Evolutionary conservation across 257 asterid genomes (phyloP), one percentile per base, ranked within the genome.

Genomic region (Nicotiana attenuata): DNA sequence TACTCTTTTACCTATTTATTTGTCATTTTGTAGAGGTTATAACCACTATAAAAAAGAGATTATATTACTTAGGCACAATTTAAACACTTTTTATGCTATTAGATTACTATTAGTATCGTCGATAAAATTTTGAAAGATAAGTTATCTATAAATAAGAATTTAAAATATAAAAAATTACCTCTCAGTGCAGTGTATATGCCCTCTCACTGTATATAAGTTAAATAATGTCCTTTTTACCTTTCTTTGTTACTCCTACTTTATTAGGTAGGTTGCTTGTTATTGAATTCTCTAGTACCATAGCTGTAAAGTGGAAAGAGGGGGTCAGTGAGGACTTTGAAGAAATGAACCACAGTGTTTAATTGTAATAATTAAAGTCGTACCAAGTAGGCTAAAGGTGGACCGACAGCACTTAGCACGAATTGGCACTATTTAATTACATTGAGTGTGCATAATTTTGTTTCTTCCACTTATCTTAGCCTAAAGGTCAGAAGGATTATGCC

Each of bases 381-480:
- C 45, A 77, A 52, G 75, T 15, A 52, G 66, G 81, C 81, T 41
- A 78, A 78, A 33, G 24, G 24, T 59, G 31, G 38, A 47, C 82
- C 82, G 41, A 6, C 59, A 20, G 7, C 38, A 8, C 75, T 38
- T 20, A 14, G 28, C 24, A 57, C 68, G 15, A 20, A 56, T 78
- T 57, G 17, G 24, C 7, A 5, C 16, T 35, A 65, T 35, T 65
- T 52, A 52, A 52, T 20, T 65, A 19, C 73, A 10, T 31, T 65
- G 45, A 2, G 4, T 35, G 66, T 59, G 56, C 38, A 47, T 78
- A 56, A 57, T 78, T 19, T 78, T 78, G 13, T 31, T 57, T 63
- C 35, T 6, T 59, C 68, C 31, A 35, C 73, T 31, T 53, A 41
- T 53, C 31, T 24, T 22, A 20, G 56, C 59, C 29, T 7, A 47